Percentiles rank a stretch among this genome's conserved stretches.
Evolutionary conservation across 148 eudicot species (phyloP).

Genomic region (Camellia granthamiana): DNA sequence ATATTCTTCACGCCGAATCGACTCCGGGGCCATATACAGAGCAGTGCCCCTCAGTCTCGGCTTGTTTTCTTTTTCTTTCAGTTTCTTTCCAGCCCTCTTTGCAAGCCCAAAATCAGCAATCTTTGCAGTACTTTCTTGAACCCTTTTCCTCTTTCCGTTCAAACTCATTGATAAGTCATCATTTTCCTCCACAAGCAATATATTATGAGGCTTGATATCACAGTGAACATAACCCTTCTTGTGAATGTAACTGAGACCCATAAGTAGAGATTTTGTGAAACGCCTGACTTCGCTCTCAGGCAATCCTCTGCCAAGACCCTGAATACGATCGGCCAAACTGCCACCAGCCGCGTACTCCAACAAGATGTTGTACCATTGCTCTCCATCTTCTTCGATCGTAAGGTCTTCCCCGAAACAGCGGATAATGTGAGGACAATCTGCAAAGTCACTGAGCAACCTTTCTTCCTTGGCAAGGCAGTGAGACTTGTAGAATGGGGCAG

Average conservation of each 20-base stretch:
- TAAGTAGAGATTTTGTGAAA: neutral
- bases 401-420: constrained; percentile 11
- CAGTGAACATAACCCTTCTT: constrained; percentile 20
- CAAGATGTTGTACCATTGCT: neutral
- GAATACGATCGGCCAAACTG: constrained; percentile 1
- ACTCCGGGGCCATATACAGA: constrained; percentile 5
- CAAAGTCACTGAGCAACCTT: neutral
- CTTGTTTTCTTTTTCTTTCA: too few species aligned
- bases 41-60: neutral
- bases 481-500: neutral
- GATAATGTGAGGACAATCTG: constrained; percentile 6
- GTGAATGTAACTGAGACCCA: constrained; percentile 13
- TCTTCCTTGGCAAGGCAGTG: neutral
- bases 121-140: neutral
- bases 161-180: too few species aligned
- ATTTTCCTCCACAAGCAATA: neutral
- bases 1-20: neutral
- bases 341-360: constrained; percentile 20
- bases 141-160: neutral
- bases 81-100: neutral
- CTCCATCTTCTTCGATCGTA: neutral
- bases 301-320: neutral
- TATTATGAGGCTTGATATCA: constrained; percentile 22
- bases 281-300: constrained; percentile 4
- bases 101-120: constrained; percentile 19